Base-by-base conservation (phyloP, 2,329 filamentous ascomycete genomes). In the Nothopassalora personata region DNA sequence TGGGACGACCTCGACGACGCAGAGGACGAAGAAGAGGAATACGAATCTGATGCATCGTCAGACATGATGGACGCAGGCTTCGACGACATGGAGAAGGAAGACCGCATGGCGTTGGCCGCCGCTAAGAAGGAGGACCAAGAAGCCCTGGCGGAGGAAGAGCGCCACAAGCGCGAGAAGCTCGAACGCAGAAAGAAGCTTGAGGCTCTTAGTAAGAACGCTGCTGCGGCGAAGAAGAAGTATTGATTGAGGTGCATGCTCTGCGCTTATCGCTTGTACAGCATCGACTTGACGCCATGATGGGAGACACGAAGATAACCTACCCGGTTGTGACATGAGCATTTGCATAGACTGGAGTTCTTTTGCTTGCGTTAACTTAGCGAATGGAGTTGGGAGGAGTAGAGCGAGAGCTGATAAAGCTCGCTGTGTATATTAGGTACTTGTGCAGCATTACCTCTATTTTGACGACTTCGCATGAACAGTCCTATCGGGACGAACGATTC, bases 21-120 rank as follows among this genome's bases (percentile, higher is more conserved):
- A 28, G 78, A 77, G 2, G 74, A 76, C 6, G 80, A 87, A 47
- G 86, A 84, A 0, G 88, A 87, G 5, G 89, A 90, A 67, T 91
- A 91, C 87, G 88, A 91, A 72, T 89, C 87, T 1, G 88, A 87
- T 34, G 72, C 87, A 39, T 64, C 62, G 8, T 63, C 63, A 18
- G 86, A 86, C 60, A 88, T 91, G 64, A 84, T 92, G 54, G 87
- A 91, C 61, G 77, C 86, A 4, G 88, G 88, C 27, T 73, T 88
- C 47, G 86, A 86, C 60, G 89, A 92, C 66, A 83, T 92, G 46
- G 87, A 91, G 61, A 75, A 81, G 36, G 89, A 93, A 71, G 89
- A 93, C 71, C 76, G 79, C 50, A 70, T 76, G 53, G 87, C 88
- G 1, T 81, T 86, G 60, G 74, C 77, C 31, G 78, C 81, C 56